These are phyloP conservation scores for Nemophila menziesii DNA, from an alignment of 257 asterid species.

Conservation along the genomic window DNA sequence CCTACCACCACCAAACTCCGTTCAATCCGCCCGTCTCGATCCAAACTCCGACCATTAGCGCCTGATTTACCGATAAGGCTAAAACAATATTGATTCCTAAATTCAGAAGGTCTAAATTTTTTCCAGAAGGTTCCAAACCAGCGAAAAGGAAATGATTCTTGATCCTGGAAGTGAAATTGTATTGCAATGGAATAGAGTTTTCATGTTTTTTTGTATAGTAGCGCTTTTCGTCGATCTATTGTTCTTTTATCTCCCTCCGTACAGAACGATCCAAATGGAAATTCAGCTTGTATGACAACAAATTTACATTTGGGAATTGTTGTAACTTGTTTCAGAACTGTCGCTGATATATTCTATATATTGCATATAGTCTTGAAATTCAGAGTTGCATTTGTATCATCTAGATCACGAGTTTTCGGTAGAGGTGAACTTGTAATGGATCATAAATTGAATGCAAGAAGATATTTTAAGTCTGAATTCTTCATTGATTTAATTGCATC, in stretches of 20 bases:
- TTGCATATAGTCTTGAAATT: conserved; percentile 39
- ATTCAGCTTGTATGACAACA: conserved; percentile 45
- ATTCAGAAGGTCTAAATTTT: conserved; percentile 52
- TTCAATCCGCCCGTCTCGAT: too few relatives aligned
- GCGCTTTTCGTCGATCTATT: conserved; percentile 77
- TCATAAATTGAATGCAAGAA: conserved; percentile 39
- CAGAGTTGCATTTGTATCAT: conserved; percentile 55
- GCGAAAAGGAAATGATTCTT: conserved; percentile 33
- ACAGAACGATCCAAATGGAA: conserved; percentile 22
- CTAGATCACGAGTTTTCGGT: conserved; percentile 65
- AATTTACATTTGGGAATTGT: conserved; percentile 30
- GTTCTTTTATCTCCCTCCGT: conserved; percentile 76
- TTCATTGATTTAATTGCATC: conserved; percentile 45
- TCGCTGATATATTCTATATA: conserved; percentile 35
- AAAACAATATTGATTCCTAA: conserved; percentile 16
- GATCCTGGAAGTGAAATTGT: conserved; percentile 80
- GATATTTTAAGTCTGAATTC: conserved; percentile 40
- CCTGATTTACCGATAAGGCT: conserved; percentile 24
- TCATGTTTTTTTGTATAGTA: conserved; percentile 60
- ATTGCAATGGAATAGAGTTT: conserved; percentile 62
- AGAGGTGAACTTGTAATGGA: conserved; percentile 63
- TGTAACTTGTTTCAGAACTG: conserved; percentile 39
- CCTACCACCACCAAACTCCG: too few relatives aligned
- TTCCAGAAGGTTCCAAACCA: conserved; percentile 49
- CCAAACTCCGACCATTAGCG: too few relatives aligned